Evolutionary conservation across 139 green algal genomes (phyloP), one percentile per base, ranked within the genome.

Genomic region (Ostreobium quekettii): DNA sequence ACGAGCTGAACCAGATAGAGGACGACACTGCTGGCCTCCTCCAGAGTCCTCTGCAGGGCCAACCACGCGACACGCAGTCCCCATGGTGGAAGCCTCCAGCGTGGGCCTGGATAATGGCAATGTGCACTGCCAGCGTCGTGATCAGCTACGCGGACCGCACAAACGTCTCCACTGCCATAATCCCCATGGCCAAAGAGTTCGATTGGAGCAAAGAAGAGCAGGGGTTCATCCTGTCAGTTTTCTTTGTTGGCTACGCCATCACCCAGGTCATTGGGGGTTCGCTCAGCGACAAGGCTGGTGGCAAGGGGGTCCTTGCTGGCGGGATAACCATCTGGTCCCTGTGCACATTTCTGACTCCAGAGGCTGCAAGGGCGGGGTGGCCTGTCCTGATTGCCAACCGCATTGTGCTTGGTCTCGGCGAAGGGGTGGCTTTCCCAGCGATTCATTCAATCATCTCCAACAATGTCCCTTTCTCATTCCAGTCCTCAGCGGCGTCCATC

Each of bases 141-240:
- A 87, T 93, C 36, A 91, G 85, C 66, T 91, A 93, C 66, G 69
- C 78, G 0, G 78, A 86, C 47, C 48, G 81, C 26, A 80, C 80
- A 38, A 92, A 92, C 75, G 86, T 93, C 29, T 87, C 81, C 2
- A 87, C 83, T 0, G 86, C 86, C 2, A 82, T 93, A 62, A 71
- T 93, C 36, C 72, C 85, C 2, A 91, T 93, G 86, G 65, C 83
- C 30, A 53, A 86, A 58, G 32, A 85, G 32, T 91, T 84, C 49
- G 66, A 74, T 4, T 93, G 86, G 86, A 75, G 82, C 42, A 76
- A 87, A 75, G 65, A 69, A 0, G 80, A 75, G 61, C 67, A 87
- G 70, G 86, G 86, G 3, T 19, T 88, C 2, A 64, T 93, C 5
- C 80, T 91, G 33, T 90, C 83, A 24, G 74, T 79, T n/a, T 93